phyloP scores from a whole-genome alignment of 2,329 filamentous ascomycete genomes.

The Chaetomiaceae sp. region DNA sequence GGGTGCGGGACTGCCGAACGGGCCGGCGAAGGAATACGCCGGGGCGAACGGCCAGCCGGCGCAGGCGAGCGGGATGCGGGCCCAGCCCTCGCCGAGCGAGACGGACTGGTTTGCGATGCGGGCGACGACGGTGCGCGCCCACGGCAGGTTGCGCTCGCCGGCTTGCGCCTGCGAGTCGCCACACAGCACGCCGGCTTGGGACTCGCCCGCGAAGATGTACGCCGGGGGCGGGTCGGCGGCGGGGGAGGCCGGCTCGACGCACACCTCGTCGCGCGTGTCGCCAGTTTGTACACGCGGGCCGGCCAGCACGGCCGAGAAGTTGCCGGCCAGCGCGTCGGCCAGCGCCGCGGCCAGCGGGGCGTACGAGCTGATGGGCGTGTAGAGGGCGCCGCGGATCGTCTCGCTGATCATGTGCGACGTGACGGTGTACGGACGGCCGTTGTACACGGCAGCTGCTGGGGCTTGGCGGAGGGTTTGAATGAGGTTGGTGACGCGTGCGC shows the following conservation, averaged over 20 bases:
- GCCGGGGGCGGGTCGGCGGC: background rate
- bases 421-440: conserved; percentile 5
- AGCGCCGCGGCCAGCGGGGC: background rate
- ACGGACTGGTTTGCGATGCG: conserved; percentile 5
- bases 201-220: conserved; percentile 6
- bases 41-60: conserved; percentile 9
- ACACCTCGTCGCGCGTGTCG: background rate
- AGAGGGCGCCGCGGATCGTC: conserved; percentile 7
- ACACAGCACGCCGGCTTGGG: conserved; percentile 7
- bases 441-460: conserved; percentile 7
- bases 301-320: conserved; percentile 7
- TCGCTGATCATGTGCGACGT: conserved; percentile 7
- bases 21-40: conserved; percentile 5
- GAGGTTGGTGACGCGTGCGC: conserved; percentile 3
- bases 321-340: conserved; percentile 5
- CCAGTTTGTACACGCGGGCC: background rate
- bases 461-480: background rate
- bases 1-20: conserved; percentile 10
- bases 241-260: background rate
- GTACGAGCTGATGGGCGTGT: conserved; percentile 9
- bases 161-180: conserved; percentile 11
- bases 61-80: conserved; percentile 6
- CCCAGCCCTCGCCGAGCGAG: conserved; percentile 12
- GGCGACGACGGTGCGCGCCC: background rate
- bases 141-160: conserved; percentile 2